Base-by-base conservation (phyloP, 495 filamentous ascomycete genomes). In the Glarea lozoyensis region DNA sequence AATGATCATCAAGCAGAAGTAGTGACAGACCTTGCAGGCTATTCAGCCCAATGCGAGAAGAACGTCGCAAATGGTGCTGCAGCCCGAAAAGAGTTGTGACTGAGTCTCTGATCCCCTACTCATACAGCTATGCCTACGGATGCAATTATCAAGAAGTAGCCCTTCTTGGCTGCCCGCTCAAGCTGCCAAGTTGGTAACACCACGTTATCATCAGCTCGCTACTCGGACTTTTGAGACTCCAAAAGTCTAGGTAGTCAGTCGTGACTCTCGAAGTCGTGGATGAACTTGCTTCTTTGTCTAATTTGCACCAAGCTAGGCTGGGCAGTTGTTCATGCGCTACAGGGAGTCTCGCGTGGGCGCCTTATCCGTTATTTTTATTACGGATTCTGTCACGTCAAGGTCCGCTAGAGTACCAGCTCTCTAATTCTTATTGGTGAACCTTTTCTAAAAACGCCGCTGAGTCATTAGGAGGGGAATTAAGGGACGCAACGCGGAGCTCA, bases 381-480 rank as follows among this genome's bases (percentile, higher is more conserved):
- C 17, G 13, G 20, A 23, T 29, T 13, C 11, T 41, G 11, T 19
- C 9, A 16, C n/a, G 35, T 37, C 35, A 37, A 16, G 25, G 35
- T 37, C 10, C 4, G n/a, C n/a, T n/a, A 37, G 35, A 3, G 5
- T 12, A 15, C 20, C 22, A 19, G 21, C 22, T 41, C 21, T 30
- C 23, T 16, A 16, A 22, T 30, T 41, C 9, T 25, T 10, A 29
- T 29, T 30, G 22, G 37, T 10, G 10, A n/a, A 24, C 29, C 20
- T 40, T 10, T 30, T 17, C 13, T 25, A 31, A 18, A 23, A 10
- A 13, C 37, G 38, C 38, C 38, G 38, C 38, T 41, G 38, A 41
- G 11, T 41, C 38, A 41, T 29, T 22, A 18, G 11, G n/a, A 29
- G 7, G 9, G 38, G 31, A 37, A 37, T 37, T 37, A 37, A 37